phyloP scores from a whole-genome alignment of 2,329 filamentous ascomycete genomes.

The Zarea fungicola region DNA sequence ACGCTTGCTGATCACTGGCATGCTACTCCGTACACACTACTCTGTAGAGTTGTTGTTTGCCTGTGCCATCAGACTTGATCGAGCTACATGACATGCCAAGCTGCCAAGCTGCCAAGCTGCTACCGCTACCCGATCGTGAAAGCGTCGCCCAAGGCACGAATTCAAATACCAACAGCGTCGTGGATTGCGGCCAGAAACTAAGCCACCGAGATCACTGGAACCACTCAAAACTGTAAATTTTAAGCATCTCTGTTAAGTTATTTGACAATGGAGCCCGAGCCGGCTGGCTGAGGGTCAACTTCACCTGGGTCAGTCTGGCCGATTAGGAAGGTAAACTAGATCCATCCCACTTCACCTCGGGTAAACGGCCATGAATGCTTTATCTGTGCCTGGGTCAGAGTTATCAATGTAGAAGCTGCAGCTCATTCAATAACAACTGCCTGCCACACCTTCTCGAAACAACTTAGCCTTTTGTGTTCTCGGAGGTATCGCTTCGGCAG shows the following conservation, averaged over 20 bases:
- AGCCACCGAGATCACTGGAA: background rate
- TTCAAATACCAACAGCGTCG: too few relatives aligned
- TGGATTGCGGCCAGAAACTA: background rate
- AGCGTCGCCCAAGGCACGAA: too few relatives aligned
- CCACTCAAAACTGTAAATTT: too few relatives aligned
- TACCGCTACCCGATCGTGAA: too few relatives aligned
- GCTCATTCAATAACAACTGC: background rate
- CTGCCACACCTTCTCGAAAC: slow-evolving; percentile 1
- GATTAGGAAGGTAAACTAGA: background rate
- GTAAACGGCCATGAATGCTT: background rate
- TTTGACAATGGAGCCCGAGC: background rate
- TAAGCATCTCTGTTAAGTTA: background rate
- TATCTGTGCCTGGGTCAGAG: background rate
- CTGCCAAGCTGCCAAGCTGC: too few relatives aligned
- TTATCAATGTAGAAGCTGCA: background rate
- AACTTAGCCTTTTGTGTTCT: background rate
- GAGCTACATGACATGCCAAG: too few relatives aligned
- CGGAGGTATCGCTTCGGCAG: background rate
- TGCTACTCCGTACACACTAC: too few relatives aligned
- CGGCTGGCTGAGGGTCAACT: background rate
- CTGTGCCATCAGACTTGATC: too few relatives aligned
- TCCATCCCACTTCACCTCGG: background rate
- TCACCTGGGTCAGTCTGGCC: background rate
- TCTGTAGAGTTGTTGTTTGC: too few relatives aligned
- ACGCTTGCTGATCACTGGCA: too few relatives aligned